Evolutionary conservation across 2,329 filamentous ascomycete genomes (phyloP), one percentile per base, ranked within the genome.

Genomic region (Leptographium procerum): DNA sequence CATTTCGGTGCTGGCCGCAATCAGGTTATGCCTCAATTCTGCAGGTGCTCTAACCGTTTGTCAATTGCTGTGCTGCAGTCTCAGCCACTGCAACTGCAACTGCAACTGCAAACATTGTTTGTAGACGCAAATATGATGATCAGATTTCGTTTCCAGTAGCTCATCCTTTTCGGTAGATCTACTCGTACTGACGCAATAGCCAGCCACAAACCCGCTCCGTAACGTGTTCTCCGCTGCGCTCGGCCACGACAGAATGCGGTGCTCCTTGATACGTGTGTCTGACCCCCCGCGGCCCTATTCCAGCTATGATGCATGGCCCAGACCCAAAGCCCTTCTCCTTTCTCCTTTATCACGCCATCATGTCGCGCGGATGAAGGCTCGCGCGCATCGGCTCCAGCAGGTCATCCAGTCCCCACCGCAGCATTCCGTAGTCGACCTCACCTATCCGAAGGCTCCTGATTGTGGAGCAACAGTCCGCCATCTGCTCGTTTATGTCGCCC

Each of bases 341-440:
- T 13, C 31, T 11, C 9, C 19, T 10, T 26, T 22, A 9, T 53
- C 54, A 57, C 6, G 19, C 29, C 19, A 59, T 29, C 61, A 62
- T 62, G 29, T 62, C 61, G 4, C 50, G 57, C 26, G 61, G 61
- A 36, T 62, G 61, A 7, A 62, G 57, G 22, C 19, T 47, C 22
- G 31, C 55, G 13, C 59, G 59, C 29, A 62, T 51, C 10, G 51
- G 51, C 43, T 56, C 58, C 28, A 62, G 51, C 11, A 62, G 29
- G 16, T 52, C 56, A 8, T 62, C 48, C 8, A 62, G 50, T 1
- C 52, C 57, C 59, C 55, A 51, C 13, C 51, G 55, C 33, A 62
- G 59, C 31, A 34, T 31, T 6, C 22, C 13, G 56, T 62, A 62
- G 50, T 57, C 43, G 28, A 56, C 26, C 13, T 55, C 50, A 5